Evolutionary conservation across 2,329 filamentous ascomycete genomes (phyloP), one percentile per base, ranked within the genome.

Genomic region (Trichoderma atroviride): DNA sequence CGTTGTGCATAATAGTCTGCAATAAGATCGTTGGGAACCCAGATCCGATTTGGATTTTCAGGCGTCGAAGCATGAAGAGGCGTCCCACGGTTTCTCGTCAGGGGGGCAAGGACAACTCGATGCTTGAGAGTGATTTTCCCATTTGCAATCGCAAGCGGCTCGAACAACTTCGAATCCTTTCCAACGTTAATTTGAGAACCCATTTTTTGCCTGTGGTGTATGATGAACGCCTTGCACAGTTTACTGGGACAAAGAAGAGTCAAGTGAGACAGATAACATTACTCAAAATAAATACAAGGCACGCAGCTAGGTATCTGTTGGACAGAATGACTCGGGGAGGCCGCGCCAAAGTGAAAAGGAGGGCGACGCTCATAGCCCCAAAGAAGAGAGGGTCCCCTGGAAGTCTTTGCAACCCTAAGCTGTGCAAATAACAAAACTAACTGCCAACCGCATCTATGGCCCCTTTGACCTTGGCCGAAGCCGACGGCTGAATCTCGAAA

Each of bases 71-170:
- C 73, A 13, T 79, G 80, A 50, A 82, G 64, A 5, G 85, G 84
- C 7, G 81, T 82, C 19, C 84, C 83, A 33, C 86, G 82, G 72
- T 84, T 84, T 19, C 86, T 82, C 7, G 86, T 88, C 68, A 88
- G 24, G 75, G 87, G 84, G 1, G 85, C 83, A 72, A 84, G 75
- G 55, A 85, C 78, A 29, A 88, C 77, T 65, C 86, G 83, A 72
- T 88, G 85, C 63, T 82, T 79, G 37, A 89, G 81, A 11, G 76
- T 76, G 55, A 84, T 79, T 55, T 81, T 81, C 70, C 85, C 81
- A 71, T 81, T 72, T 77, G 80, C 72, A 71, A 82, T 78, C 16
- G 70, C 73, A 14, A 80, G 71, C 4, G 79, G 77, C 65, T 78
- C 70, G 60, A 81, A 80, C 16, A 80, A 74, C 70, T 75, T 63